Conservation (phyloP, 148 eudicot species). For the Mesembryanthemum crystallinum region DNA sequence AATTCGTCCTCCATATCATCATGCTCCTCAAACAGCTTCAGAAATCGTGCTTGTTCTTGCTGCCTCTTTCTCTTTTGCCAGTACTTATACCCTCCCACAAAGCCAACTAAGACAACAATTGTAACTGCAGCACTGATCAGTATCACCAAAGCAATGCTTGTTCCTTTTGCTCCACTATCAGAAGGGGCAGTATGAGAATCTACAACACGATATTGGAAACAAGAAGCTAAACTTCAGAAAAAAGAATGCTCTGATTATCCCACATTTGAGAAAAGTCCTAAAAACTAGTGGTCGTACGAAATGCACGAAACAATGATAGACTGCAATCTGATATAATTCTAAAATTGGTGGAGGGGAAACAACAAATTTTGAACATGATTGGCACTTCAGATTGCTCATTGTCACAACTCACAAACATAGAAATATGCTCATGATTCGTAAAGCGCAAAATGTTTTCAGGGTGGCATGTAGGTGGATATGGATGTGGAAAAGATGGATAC, state of each 20-base stretch:
- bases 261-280: not conserved
- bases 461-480: not conserved
- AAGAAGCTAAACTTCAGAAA: not conserved
- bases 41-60: slow-evolving; percentile 81
- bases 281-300: not conserved
- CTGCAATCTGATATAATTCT: too few species aligned
- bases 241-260: not conserved
- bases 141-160: slow-evolving; percentile 37
- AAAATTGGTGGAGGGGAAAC: too few species aligned
- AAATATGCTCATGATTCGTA: too few species aligned
- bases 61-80: slow-evolving; percentile 72
- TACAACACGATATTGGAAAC: slow-evolving; percentile 22
- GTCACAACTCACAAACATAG: too few species aligned
- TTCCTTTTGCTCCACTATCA: slow-evolving; percentile 27
- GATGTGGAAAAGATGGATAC: not conserved
- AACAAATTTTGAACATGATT: too few species aligned
- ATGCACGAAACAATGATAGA: not conserved
- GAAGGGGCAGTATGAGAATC: slow-evolving; percentile 34
- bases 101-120: slow-evolving; percentile 35
- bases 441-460: too few species aligned
- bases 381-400: too few species aligned
- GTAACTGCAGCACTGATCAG: slow-evolving; percentile 38
- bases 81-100: slow-evolving; percentile 50
- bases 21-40: slow-evolving; percentile 75
- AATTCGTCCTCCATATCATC: slow-evolving; percentile 82